Evolutionary conservation across 257 asterid genomes (phyloP).

Genomic region (Solanum acaule): DNA sequence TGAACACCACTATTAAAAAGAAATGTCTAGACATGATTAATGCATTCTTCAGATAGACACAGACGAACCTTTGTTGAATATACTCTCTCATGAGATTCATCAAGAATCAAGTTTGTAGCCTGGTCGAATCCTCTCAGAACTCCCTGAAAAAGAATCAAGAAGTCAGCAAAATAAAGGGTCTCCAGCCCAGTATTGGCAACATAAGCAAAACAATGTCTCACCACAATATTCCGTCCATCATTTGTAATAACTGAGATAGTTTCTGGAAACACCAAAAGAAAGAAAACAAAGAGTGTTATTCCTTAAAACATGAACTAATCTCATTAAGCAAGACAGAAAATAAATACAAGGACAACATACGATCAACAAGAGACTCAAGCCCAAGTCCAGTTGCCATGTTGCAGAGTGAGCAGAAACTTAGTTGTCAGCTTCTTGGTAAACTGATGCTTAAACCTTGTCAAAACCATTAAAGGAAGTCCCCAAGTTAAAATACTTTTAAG

Average conservation of each 20-base stretch:
- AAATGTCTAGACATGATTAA: not conserved
- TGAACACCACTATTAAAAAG: not conserved
- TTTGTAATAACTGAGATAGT: conserved; percentile 82
- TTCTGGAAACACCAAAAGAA: conserved; percentile 41
- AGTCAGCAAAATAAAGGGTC: not conserved
- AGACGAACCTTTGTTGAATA: conserved; percentile 84
- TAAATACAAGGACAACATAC: conserved; percentile 26
- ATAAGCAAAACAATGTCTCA: conserved; percentile 17
- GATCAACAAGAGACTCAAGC: conserved; percentile 82
- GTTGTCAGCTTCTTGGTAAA: not conserved
- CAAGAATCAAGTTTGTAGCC: conserved; percentile 93
- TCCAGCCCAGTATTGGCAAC: not conserved
- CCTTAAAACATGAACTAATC: not conserved
- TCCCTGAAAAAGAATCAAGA: conserved; percentile 45
- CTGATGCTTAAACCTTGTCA: not conserved
- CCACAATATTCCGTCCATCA: conserved; percentile 95
- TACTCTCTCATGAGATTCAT: conserved; percentile 96
- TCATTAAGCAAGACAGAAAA: not conserved
- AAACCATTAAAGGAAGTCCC: not conserved
- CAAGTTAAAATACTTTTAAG: not conserved
- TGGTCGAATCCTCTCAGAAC: conserved; percentile 88
- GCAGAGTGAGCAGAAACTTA: not conserved
- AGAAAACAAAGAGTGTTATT: not conserved
- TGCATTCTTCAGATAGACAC: not conserved
- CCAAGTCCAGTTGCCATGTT: conserved; percentile 60